phyloP scores from a whole-genome alignment of 2,329 filamentous ascomycete genomes.

The Diaporthe caulivora region DNA sequence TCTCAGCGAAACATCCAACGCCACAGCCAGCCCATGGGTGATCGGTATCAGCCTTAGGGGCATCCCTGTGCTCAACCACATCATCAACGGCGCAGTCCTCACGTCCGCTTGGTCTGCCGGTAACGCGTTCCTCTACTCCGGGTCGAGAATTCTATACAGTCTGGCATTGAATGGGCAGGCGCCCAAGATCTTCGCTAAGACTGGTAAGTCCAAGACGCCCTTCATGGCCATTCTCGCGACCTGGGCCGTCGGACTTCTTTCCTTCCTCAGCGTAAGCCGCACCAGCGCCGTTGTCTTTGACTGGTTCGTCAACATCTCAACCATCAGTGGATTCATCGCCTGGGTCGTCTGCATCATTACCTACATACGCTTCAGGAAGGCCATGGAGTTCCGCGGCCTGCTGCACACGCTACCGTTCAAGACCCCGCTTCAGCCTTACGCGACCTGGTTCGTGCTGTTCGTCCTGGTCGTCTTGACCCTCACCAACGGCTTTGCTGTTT shows the following conservation, averaged over 20 bases:
- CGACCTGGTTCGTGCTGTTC: constrained; percentile 70
- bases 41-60: constrained; percentile 75
- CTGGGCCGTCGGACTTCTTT: constrained; percentile 72
- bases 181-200: constrained; percentile 70
- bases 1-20: constrained; percentile 68
- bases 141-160: constrained; percentile 77
- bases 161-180: constrained; percentile 77
- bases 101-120: constrained; percentile 75
- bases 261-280: constrained; percentile 77
- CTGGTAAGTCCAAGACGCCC: constrained; percentile 72
- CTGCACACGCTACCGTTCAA: constrained; percentile 63
- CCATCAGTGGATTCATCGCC: constrained; percentile 70
- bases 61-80: constrained; percentile 72
- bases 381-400: constrained; percentile 65
- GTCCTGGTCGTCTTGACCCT: constrained; percentile 73
- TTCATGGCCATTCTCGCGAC: constrained; percentile 66
- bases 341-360: constrained; percentile 71
- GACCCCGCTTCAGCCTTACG: constrained; percentile 71
- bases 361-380: constrained; percentile 70
- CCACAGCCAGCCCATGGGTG: constrained; percentile 73
- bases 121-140: constrained; percentile 74
- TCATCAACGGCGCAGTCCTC: constrained; percentile 77
- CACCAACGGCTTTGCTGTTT: constrained; percentile 82
- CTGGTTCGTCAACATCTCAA: constrained; percentile 80
- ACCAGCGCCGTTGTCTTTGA: constrained; percentile 74